Conservation (phyloP, 148 eudicot species). For the Silene latifolia region DNA sequence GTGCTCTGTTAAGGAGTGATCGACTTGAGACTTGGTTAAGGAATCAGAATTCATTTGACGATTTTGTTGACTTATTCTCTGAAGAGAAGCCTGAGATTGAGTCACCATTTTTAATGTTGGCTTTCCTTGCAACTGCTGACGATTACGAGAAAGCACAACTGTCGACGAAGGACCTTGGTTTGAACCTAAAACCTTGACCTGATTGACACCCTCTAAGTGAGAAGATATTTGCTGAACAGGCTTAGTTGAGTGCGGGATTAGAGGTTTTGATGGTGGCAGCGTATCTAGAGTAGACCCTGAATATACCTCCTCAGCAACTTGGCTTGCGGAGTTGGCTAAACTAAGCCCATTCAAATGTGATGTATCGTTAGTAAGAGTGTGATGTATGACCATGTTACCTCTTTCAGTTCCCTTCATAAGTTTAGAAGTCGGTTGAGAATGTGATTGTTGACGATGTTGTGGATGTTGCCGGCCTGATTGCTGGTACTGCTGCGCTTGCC, state of each 20-base stretch:
- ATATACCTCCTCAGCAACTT: constrained; percentile 51
- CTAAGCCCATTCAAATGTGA: constrained; percentile 45
- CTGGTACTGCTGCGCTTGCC: constrained; percentile 41
- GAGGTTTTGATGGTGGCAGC: constrained; percentile 42
- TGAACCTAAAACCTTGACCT: constrained; percentile 38
- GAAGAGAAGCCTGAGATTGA: constrained; percentile 41
- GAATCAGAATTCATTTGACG: constrained; percentile 42
- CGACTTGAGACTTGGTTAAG: constrained; percentile 38
- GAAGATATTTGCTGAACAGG: constrained; percentile 44
- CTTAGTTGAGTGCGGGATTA: constrained; percentile 37
- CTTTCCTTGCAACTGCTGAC: constrained; percentile 39
- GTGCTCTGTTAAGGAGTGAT: constrained; percentile 34
- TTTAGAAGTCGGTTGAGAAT: constrained; percentile 53
- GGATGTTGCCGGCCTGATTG: constrained; percentile 73
- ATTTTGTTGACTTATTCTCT: constrained; percentile 44
- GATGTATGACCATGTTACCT: constrained; percentile 50
- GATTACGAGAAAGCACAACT: constrained; percentile 39
- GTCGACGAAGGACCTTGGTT: constrained; percentile 37
- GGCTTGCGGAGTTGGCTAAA: constrained; percentile 41
- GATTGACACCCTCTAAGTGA: constrained; percentile 44
- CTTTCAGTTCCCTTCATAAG: constrained; percentile 56
- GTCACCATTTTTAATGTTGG: constrained; percentile 40
- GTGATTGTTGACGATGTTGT: constrained; percentile 54
- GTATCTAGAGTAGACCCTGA: constrained; percentile 37
- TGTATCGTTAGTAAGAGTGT: constrained; percentile 47